These are phyloP conservation scores for Kodamaea arcana DNA, from an alignment of 1,139 yeast genomes.

Conservation along the genomic window DNA sequence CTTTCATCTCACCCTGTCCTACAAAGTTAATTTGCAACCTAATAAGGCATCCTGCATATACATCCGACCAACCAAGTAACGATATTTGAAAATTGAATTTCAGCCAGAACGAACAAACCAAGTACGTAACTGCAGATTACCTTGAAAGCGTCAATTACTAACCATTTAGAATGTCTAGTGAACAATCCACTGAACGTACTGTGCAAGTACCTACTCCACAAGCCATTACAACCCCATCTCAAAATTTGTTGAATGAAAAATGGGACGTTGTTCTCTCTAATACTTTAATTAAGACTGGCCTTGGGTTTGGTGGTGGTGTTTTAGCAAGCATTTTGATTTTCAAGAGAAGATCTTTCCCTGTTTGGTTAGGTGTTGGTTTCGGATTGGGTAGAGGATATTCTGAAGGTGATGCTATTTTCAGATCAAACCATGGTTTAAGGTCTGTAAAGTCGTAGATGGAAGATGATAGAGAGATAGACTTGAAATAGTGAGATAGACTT, in stretches of 20 bases:
- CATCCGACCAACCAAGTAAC: constrained; percentile 2
- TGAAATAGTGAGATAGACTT: no score
- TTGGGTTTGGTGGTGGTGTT: constrained; percentile 97
- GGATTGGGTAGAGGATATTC: constrained; percentile 97
- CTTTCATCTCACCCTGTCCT: background rate
- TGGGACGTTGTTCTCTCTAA: constrained; percentile 98
- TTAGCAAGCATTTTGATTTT: constrained; percentile 86
- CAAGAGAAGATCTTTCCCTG: constrained; percentile 94
- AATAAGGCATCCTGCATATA: constrained; percentile 1
- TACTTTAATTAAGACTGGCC: constrained; percentile 91
- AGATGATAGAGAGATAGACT: background rate
- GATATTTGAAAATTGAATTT: constrained; percentile 2
- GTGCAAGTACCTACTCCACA: constrained; percentile 53
- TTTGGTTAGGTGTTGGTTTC: constrained; percentile 93
- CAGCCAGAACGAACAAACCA: background rate
- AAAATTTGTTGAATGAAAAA: constrained; percentile 74
- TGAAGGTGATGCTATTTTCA: constrained; percentile 96
- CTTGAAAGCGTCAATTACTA: constrained; percentile 4
- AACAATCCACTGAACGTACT: constrained; percentile 17
- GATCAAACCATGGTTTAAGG: constrained; percentile 73
- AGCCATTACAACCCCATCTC: constrained; percentile 47
- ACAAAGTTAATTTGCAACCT: background rate
- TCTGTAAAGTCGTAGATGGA: constrained; percentile 55
- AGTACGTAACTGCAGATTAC: no score
- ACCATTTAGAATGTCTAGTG: constrained; percentile 13